Conservation (phyloP, 495 filamentous ascomycete species). For the Elasticomyces elasticus region DNA sequence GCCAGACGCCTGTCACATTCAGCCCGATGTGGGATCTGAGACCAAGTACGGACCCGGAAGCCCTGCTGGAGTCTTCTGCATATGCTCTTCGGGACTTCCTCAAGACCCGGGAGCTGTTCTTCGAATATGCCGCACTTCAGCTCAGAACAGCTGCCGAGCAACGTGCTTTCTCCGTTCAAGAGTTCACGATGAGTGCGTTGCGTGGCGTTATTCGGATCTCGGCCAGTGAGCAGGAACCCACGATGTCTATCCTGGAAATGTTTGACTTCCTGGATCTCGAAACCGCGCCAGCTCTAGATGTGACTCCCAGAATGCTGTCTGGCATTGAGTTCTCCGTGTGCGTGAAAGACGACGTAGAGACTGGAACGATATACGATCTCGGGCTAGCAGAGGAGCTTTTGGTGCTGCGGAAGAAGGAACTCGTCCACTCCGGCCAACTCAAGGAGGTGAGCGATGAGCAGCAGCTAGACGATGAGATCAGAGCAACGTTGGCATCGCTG, state of each 20-base stretch:
- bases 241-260: slow-evolving; percentile 76
- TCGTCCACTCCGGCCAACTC: slow-evolving; percentile 39
- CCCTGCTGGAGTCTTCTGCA: slow-evolving; percentile 54
- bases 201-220: slow-evolving; percentile 61
- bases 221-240: slow-evolving; percentile 49
- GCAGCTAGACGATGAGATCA: slow-evolving; percentile 48
- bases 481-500: slow-evolving; percentile 48
- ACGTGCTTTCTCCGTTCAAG: slow-evolving; percentile 62
- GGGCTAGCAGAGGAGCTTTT: slow-evolving; percentile 56
- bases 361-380: slow-evolving; percentile 45
- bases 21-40: slow-evolving; percentile 60
- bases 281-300: slow-evolving; percentile 40
- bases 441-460: slow-evolving; percentile 48
- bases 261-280: slow-evolving; percentile 82
- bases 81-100: slow-evolving; percentile 63
- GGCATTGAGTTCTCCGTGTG: slow-evolving; percentile 55
- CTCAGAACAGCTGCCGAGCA: slow-evolving; percentile 63
- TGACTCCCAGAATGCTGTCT: slow-evolving; percentile 45
- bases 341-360: slow-evolving; percentile 18
- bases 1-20: slow-evolving; percentile 52
- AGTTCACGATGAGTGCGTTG: slow-evolving; percentile 67
- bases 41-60: slow-evolving; percentile 44
- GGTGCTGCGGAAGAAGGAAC: slow-evolving; percentile 42
- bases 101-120: slow-evolving; percentile 56
- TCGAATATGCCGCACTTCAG: slow-evolving; percentile 76